Evolutionary conservation across 75 land plant species (phyloP).

Genomic region (Selaginella tamariscina): DNA sequence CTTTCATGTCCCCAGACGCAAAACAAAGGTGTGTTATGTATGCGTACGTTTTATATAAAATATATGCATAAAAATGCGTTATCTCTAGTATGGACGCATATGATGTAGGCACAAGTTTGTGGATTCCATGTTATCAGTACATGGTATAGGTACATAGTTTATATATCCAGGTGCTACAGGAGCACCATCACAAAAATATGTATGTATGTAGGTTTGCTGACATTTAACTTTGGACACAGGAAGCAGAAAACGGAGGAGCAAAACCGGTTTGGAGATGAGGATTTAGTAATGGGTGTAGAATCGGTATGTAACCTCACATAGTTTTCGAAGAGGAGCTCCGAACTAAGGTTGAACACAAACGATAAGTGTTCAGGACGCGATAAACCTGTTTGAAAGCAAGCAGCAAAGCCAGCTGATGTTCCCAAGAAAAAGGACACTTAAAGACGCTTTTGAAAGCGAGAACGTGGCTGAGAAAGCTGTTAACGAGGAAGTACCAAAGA

Average conservation of each 20-base stretch:
- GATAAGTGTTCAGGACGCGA: slow-evolving; percentile 70
- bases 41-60: too few species aligned
- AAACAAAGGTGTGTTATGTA: background rate
- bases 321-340: too few species aligned
- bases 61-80: too few species aligned
- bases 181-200: too few species aligned
- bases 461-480: background rate
- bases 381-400: slow-evolving; percentile 29
- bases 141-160: too few species aligned
- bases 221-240: too few species aligned
- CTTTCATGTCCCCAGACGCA: background rate
- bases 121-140: too few species aligned
- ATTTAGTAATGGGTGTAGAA: background rate
- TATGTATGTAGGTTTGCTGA: too few species aligned
- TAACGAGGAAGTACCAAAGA: background rate
- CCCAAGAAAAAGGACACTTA: background rate
- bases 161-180: too few species aligned
- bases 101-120: too few species aligned
- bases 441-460: background rate
- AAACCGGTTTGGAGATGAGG: background rate
- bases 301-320: background rate
- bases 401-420: background rate
- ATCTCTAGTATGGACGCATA: too few species aligned
- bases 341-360: background rate
- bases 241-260: background rate